Conservation (phyloP, 805 yeast species). For the Suhomyces pyralidae region DNA sequence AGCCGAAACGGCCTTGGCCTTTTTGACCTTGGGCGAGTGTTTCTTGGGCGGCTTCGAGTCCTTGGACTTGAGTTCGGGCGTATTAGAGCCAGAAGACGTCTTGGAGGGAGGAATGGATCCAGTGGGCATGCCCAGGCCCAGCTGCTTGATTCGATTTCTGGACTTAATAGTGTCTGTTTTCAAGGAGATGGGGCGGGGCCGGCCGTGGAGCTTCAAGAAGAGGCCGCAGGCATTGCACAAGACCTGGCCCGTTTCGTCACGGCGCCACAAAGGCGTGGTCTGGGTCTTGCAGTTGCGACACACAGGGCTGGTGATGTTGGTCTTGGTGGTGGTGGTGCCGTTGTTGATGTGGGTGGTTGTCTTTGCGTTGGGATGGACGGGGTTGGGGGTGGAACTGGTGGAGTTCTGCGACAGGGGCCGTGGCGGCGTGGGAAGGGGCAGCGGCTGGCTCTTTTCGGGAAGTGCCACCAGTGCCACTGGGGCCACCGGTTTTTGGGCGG, state of each 20-base stretch:
- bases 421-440: slow-evolving; percentile 1
- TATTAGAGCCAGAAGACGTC: slow-evolving; percentile 46
- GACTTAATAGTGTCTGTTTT: slow-evolving; percentile 92
- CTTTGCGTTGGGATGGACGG: slow-evolving; percentile 61
- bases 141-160: slow-evolving; percentile 76
- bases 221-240: slow-evolving; percentile 94
- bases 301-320: slow-evolving; percentile 61
- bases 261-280: slow-evolving; percentile 92
- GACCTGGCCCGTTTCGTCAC: slow-evolving; percentile 86
- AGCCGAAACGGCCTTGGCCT: slow-evolving; percentile 5
- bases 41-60: slow-evolving; percentile 28
- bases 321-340: slow-evolving; percentile 63
- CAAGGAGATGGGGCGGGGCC: slow-evolving; percentile 86
- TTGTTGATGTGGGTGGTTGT: slow-evolving; percentile 55
- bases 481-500: background rate
- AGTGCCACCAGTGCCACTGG: background rate
- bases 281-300: slow-evolving; percentile 91
- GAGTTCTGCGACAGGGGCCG: slow-evolving; percentile 4
- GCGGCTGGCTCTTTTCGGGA: background rate
- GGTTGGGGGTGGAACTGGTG: slow-evolving; percentile 11
- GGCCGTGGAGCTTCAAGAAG: slow-evolving; percentile 84
- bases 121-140: slow-evolving; percentile 7
- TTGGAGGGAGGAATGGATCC: no score
- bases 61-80: slow-evolving; percentile 56
- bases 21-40: slow-evolving; percentile 22